Evolutionary conservation across 1,139 yeast species (phyloP).

Genomic region (Geotrichum siamense): DNA sequence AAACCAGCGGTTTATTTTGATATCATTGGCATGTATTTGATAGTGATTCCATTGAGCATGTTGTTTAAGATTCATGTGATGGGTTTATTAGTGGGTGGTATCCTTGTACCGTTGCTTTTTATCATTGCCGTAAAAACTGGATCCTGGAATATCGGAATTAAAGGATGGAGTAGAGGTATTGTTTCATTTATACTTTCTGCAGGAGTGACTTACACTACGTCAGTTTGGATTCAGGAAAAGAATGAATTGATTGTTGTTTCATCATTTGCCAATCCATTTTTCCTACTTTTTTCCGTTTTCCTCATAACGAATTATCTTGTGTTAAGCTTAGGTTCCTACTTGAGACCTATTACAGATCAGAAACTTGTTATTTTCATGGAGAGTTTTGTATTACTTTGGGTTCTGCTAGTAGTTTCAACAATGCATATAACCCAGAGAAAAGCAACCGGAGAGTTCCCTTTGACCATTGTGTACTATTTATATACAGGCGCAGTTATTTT

Average conservation of each 20-base stretch:
- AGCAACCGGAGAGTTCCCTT: conserved; percentile 54
- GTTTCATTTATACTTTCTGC: conserved; percentile 44
- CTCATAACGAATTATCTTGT: conserved; percentile 50
- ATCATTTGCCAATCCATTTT: conserved; percentile 44
- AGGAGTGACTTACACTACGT: conserved; percentile 36
- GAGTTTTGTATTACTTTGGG: conserved; percentile 52
- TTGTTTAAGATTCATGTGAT: conserved; percentile 45
- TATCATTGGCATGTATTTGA: conserved; percentile 48
- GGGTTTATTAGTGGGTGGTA: conserved; percentile 49
- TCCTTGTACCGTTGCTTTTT: conserved; percentile 44
- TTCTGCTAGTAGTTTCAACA: conserved; percentile 44
- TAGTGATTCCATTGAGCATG: conserved; percentile 45
- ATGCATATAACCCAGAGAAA: conserved; percentile 41
- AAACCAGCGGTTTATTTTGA: conserved; percentile 55
- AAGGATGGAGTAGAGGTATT: conserved; percentile 52
- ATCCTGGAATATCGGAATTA: conserved; percentile 42
- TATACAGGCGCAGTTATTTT: conserved; percentile 48
- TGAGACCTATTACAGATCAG: conserved; percentile 62
- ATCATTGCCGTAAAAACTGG: conserved; percentile 42
- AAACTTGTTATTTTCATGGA: conserved; percentile 61
- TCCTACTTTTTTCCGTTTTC: conserved; percentile 42
- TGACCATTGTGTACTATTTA: conserved; percentile 46
- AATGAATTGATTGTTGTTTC: conserved; percentile 60
- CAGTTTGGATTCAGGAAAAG: conserved; percentile 33
- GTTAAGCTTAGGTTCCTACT: conserved; percentile 45